Evolutionary conservation across 1,139 yeast genomes (phyloP), one percentile per base, ranked within the genome.

Genomic region (Candida sanyaensis): DNA sequence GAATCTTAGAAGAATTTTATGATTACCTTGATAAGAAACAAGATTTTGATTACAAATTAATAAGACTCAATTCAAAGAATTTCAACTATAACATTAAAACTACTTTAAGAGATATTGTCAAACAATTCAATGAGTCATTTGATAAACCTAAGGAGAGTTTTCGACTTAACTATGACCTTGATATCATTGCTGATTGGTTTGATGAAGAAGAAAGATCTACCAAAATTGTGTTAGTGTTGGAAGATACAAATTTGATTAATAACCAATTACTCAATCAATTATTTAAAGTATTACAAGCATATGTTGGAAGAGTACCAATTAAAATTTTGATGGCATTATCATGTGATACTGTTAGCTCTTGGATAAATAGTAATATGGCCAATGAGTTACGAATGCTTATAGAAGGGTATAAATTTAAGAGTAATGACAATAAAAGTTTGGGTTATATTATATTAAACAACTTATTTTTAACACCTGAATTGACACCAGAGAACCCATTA

Each of bases 181-280:
- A 80, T 47, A 66, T 77, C n/a, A 60, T 83, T 11, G 69, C 63
- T 23, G 80, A 77, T 33, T 81, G 83, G 81, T 75, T 64, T 46
- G 41, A 49, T 8, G 23, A 37, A 42, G 29, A 29, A 55, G 52
- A 50, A 38, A 17, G 49, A 10, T 37, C n/a, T n/a, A 26, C 39
- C 47, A 28, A 23, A 58, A 78, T 17, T 64, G 81, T 11, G 63
- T 83, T 4, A 24, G 64, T 84, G 6, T 59, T 86, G n/a, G 88
- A 85, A 56, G 90, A 86, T 59, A 77, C 87, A 1, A 88, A 83
- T 55, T 75, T 86, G 2, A 75, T 85, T 49, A 78, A 76, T 37
- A 66, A 74, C 9, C 72, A 71, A n/a, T 69, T 83, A 2, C 60
- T 86, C 23, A 71, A 81, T 41, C 81, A 76, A 27, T 59, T 84